Conservation (phyloP, 352 stramenopile species). For the Pythium coloratum region DNA sequence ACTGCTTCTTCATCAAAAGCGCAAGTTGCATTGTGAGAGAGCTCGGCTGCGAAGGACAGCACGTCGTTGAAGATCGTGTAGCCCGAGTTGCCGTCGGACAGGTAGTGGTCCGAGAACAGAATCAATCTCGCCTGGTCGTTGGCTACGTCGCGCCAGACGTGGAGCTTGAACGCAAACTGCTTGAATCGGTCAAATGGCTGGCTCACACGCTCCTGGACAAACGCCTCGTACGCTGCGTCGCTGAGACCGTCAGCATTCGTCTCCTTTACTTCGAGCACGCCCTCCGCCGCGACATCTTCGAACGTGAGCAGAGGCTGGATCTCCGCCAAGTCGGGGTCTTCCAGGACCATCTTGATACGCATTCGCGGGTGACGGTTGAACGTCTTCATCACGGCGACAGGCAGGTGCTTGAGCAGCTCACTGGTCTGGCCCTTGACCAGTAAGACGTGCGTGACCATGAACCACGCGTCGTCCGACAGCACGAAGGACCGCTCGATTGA, state of each 20-base stretch:
- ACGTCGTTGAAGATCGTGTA: constrained; percentile 39
- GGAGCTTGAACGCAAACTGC: constrained; percentile 46
- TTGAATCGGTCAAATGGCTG: constrained; percentile 43
- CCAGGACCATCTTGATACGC: constrained; percentile 35
- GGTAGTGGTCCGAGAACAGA: constrained; percentile 52
- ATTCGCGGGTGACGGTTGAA: constrained; percentile 53
- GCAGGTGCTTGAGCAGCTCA: constrained; percentile 35
- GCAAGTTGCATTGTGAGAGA: constrained; percentile 17
- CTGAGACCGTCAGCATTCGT: neutral
- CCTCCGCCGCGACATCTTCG: constrained; percentile 30
- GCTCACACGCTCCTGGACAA: constrained; percentile 32
- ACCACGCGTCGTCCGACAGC: constrained; percentile 24
- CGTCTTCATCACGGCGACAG: constrained; percentile 29
- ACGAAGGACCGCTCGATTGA: constrained; percentile 13
- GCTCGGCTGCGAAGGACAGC: constrained; percentile 24
- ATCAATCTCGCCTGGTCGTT: constrained; percentile 31
- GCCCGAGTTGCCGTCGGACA: constrained; percentile 43
- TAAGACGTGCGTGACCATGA: constrained; percentile 35
- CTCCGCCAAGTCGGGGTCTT: constrained; percentile 41
- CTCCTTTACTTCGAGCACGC: constrained; percentile 25
- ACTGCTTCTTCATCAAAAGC: no score
- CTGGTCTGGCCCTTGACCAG: constrained; percentile 32
- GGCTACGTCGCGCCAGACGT: constrained; percentile 36
- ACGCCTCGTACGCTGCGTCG: constrained; percentile 26
- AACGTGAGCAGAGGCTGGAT: constrained; percentile 39